These are phyloP conservation scores for Lepidopterella palustris DNA, from an alignment of 495 filamentous ascomycete species.

Conservation along the genomic window DNA sequence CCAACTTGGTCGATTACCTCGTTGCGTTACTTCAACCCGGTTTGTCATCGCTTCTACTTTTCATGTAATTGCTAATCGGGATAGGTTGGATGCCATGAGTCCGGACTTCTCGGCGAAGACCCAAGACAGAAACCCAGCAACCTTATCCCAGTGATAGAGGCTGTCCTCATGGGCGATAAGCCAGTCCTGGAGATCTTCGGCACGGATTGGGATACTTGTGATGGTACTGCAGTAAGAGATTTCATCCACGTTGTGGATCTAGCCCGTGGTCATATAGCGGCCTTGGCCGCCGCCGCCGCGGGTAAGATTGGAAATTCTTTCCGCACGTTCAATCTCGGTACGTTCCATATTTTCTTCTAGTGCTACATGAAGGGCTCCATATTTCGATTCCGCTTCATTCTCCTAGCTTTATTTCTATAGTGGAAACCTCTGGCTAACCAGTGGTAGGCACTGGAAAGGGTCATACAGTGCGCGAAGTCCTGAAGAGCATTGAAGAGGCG, in stretches of 20 bases:
- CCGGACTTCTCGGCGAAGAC: constrained; percentile 59
- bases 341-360: not conserved
- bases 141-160: constrained; percentile 55
- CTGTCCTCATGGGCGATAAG: constrained; percentile 52
- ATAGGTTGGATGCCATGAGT: constrained; percentile 53
- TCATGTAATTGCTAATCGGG: not conserved
- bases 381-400: not conserved
- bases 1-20: constrained; percentile 56
- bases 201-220: constrained; percentile 53
- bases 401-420: constrained; percentile 3
- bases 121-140: constrained; percentile 57
- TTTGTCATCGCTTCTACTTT: constrained; percentile 2
- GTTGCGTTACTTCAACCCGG: constrained; percentile 63
- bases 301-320: constrained; percentile 25
- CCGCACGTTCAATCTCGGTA: constrained; percentile 36
- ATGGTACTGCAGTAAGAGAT: constrained; percentile 46
- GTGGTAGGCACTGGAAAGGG: constrained; percentile 31
- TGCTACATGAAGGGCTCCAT: no score
- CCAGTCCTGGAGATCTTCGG: constrained; percentile 54
- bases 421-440: constrained; percentile 9
- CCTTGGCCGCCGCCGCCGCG: constrained; percentile 32
- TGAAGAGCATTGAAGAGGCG: constrained; percentile 29
- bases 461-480: constrained; percentile 34
- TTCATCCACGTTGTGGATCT: constrained; percentile 62
- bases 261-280: constrained; percentile 58